Evolutionary conservation across 2,329 filamentous ascomycete species (phyloP), one percentile per base, ranked within the genome.

Genomic region (Grosmannia penicillata): DNA sequence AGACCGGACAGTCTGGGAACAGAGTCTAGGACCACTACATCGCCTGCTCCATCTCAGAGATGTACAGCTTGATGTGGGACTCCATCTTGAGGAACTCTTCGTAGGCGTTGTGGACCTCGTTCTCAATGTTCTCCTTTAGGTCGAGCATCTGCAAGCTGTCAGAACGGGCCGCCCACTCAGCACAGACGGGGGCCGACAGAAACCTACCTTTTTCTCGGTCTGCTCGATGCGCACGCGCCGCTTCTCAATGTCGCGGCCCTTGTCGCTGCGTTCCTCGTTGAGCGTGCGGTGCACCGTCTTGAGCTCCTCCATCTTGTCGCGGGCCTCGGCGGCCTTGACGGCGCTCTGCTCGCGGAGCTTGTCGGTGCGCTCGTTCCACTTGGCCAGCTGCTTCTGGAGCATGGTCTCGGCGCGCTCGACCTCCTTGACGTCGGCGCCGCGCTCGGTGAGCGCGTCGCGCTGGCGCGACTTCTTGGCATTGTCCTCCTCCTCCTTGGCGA

Each of bases 41-140:
- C 40, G 78, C 80, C 60, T 95, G 87, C 61, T 96, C 91, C 87
- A 98, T 95, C 68, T 98, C 91, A 5, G 83, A 93, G 53, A 98
- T 93, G 65, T 98, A 98, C 45, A 96, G 68, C 60, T 87, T 89
- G 57, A 98, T 93, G 55, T 98, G 91, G 27, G 85, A 80, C 58
- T 96, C 89, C 75, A 98, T 81, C 74, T 95, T 95, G 55, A 93
- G 71, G 59, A 94, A 98, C 63, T 96, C 85, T 48, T 93, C 87
- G 50, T 93, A 77, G 1, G 91, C 86, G 40, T 74, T 75, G 54
- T 91, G 83, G 8, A 96, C 80, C 59, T 98, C 91, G 44, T 80
- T 87, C 55, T 96, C 89, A 45, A 98, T 94, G 51, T 91, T 93
- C 56, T 96, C 91, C 55, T 95, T 96, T 49, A 98, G 70, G 58